Conservation (phyloP, 345 rosid species). For the Eucalyptus rudis region DNA sequence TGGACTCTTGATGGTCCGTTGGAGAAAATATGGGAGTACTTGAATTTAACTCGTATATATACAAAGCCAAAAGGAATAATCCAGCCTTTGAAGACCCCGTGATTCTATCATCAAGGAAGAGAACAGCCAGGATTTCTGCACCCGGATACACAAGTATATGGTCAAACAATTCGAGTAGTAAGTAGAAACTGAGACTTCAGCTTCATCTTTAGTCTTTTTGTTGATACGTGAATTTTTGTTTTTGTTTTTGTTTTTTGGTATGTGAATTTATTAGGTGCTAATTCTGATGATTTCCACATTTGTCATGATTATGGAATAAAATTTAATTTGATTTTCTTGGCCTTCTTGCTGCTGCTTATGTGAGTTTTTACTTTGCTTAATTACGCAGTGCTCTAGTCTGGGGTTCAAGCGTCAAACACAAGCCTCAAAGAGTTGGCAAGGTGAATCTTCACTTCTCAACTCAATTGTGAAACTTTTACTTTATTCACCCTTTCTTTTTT, state of each 20-base stretch:
- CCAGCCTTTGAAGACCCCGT: constrained; percentile 96
- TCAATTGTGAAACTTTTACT: constrained; percentile 2
- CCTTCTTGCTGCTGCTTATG: not conserved
- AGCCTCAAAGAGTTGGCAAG: constrained; percentile 99
- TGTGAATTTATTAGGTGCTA: too few relatives aligned
- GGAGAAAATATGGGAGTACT: constrained; percentile 89
- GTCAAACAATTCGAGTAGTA: constrained; percentile 84
- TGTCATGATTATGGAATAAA: not conserved
- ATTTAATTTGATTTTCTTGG: not conserved
- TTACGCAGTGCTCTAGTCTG: constrained; percentile 74
- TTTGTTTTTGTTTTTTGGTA: too few relatives aligned
- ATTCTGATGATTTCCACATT: not conserved
- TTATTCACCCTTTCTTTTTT: not conserved
- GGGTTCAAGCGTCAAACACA: constrained; percentile 98
- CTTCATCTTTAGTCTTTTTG: not conserved
- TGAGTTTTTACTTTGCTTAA: not conserved
- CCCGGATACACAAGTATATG: constrained; percentile 90
- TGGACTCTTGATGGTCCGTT: constrained; percentile 92
- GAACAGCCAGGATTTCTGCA: constrained; percentile 83
- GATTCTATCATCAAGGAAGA: constrained; percentile 71
- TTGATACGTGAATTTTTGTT: not conserved
- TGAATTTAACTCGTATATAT: constrained; percentile 73
- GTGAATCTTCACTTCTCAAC: constrained; percentile 5
- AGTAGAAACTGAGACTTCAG: constrained; percentile 10
- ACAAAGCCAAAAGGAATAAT: constrained; percentile 93